A percentile compares a stretch with the other conserved stretches of the same genome.
Evolutionary conservation across 2,329 filamentous ascomycete species (phyloP).

Genomic region (Ceratocystiopsis sp.): DNA sequence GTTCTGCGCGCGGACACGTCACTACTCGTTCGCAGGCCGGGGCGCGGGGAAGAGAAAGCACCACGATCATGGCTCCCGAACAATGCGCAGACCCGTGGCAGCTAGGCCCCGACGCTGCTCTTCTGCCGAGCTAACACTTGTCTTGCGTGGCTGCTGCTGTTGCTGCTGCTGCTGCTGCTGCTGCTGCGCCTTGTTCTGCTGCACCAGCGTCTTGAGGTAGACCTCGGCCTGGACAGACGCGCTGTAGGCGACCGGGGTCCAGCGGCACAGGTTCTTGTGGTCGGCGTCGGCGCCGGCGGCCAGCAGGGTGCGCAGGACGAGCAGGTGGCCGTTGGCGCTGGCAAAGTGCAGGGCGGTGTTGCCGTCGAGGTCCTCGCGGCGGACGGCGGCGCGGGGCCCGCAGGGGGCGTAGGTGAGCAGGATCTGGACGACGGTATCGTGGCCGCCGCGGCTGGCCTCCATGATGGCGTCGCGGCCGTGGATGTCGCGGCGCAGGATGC

Average conservation of each 20-base stretch:
- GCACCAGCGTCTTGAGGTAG: slow-evolving; percentile 62
- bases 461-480: slow-evolving; percentile 57
- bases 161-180: slow-evolving; percentile 13
- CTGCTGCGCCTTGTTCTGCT: slow-evolving; percentile 10
- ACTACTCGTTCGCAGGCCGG: too few relatives aligned
- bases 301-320: slow-evolving; percentile 59
- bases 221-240: slow-evolving; percentile 70
- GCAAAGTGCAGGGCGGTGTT: slow-evolving; percentile 82
- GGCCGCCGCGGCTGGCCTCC: slow-evolving; percentile 41
- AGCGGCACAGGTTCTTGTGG: slow-evolving; percentile 57
- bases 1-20: too few relatives aligned
- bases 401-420: slow-evolving; percentile 42
- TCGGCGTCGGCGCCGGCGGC: slow-evolving; percentile 62
- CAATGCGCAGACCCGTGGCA: slow-evolving; percentile 6
- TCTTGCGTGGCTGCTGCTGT: not conserved
- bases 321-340: slow-evolving; percentile 61
- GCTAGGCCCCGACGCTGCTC: slow-evolving; percentile 9
- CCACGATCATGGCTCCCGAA: slow-evolving; percentile 4
- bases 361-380: slow-evolving; percentile 49
- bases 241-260: slow-evolving; percentile 72
- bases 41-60: too few relatives aligned
- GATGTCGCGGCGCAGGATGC: slow-evolving; percentile 48
- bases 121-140: slow-evolving; percentile 12
- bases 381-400: slow-evolving; percentile 35
- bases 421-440: slow-evolving; percentile 48